Evolutionary conservation across 2,329 filamentous ascomycete species (phyloP).

Genomic region (Monilinia fructigena): DNA sequence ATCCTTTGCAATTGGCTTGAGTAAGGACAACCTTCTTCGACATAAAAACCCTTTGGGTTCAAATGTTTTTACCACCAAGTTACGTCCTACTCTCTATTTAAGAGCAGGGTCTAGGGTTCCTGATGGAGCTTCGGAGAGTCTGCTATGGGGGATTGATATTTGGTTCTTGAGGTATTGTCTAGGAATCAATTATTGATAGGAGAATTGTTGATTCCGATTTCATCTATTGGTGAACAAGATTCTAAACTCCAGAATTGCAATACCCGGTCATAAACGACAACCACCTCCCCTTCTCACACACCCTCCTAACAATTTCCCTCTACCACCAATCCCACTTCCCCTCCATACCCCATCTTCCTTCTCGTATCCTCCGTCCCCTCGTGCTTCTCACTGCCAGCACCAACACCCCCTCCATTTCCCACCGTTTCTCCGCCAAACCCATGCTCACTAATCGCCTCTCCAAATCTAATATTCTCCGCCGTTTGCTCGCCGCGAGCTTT

Average conservation of each 20-base stretch:
- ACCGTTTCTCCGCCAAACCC: slow-evolving; percentile 55
- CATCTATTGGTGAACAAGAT: not conserved
- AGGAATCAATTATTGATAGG: not conserved
- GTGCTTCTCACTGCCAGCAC: slow-evolving; percentile 44
- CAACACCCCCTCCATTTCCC: slow-evolving; percentile 32
- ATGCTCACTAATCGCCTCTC: slow-evolving; percentile 54
- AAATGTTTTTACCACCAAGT: too few relatives aligned
- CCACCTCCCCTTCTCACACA: slow-evolving; percentile 52
- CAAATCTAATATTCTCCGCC: slow-evolving; percentile 54
- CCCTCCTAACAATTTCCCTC: slow-evolving; percentile 43
- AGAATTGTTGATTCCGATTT: not conserved
- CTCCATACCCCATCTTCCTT: slow-evolving; percentile 54
- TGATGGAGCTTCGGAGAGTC: not conserved
- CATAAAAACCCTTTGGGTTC: not conserved
- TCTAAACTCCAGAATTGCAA: not conserved
- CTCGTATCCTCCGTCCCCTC: slow-evolving; percentile 43
- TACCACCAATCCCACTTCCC: slow-evolving; percentile 55
- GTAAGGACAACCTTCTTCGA: not conserved
- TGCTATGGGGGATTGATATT: not conserved
- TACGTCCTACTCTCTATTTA: not conserved
- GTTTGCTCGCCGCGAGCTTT: slow-evolving; percentile 45
- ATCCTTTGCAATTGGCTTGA: not conserved
- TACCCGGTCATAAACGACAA: not conserved
- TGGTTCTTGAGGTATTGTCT: too few relatives aligned
- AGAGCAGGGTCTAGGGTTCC: not conserved